Evolutionary conservation across 495 filamentous ascomycete genomes (phyloP).

Genomic region (Neurospora sp.): DNA sequence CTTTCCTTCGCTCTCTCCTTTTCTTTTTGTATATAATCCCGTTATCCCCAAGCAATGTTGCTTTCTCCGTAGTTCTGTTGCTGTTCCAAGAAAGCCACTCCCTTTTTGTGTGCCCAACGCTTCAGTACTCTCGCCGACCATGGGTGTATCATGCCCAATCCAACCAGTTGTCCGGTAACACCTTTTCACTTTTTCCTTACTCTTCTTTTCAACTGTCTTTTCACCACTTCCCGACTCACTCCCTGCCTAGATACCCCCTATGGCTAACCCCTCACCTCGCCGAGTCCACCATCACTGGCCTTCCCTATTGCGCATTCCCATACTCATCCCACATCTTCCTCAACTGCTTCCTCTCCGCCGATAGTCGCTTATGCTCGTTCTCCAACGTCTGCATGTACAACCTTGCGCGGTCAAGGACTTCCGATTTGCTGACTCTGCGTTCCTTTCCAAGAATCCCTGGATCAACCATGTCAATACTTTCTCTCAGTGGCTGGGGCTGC

Average conservation of each 20-base stretch:
- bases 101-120: background rate
- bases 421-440: slow-evolving; percentile 19
- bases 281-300: background rate
- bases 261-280: too few species aligned
- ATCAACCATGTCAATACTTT: background rate
- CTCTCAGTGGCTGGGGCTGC: background rate
- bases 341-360: slow-evolving; percentile 10
- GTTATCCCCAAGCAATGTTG: background rate
- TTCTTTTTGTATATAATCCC: background rate
- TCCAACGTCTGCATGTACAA: slow-evolving; percentile 16
- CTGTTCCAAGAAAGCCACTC: background rate
- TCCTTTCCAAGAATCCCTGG: background rate
- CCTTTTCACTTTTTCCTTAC: too few species aligned
- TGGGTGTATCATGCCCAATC: background rate
- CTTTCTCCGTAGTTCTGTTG: background rate
- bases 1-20: background rate
- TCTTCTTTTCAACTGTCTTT: background rate
- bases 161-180: background rate
- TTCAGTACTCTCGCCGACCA: background rate
- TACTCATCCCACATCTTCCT: slow-evolving; percentile 2
- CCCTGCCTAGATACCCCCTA: too few species aligned
- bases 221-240: background rate
- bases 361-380: slow-evolving; percentile 4
- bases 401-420: slow-evolving; percentile 22
- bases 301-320: background rate